Percentiles rank a stretch among this genome's conserved stretches.
phyloP scores from a whole-genome alignment of 345 rosid species.

The rapeseed (Brassica napus) region Da-Ae NC_063448.1:46388001-46388500 shows the following conservation, averaged over 20 bases:
- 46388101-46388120: slow-evolving; percentile 92
- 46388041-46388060: slow-evolving; percentile 98
- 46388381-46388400: slow-evolving; percentile 59
- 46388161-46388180: slow-evolving; percentile 43
- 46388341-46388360: slow-evolving; percentile 74
- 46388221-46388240: slow-evolving; percentile 48
- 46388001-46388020: slow-evolving; percentile 96
- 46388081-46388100: slow-evolving; percentile 58
- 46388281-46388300: slow-evolving; percentile 64
- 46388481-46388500: slow-evolving; percentile 42
- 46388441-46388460: background rate
- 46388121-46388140: slow-evolving; percentile 87
- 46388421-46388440: background rate
- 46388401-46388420: slow-evolving; percentile 30
- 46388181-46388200: slow-evolving; percentile 31
- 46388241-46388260: slow-evolving; percentile 87
- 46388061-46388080: slow-evolving; percentile 64
- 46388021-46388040: slow-evolving; percentile 85
- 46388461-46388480: slow-evolving; percentile 13
- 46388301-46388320: slow-evolving; percentile 67
- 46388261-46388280: slow-evolving; percentile 79
- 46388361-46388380: slow-evolving; percentile 91
- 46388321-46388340: slow-evolving; percentile 90
- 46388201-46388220: slow-evolving; percentile 49
- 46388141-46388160: slow-evolving; percentile 42